phyloP scores from a whole-genome alignment of 805 yeast species.

The Maudiozyma serrabonitensis region DNA sequence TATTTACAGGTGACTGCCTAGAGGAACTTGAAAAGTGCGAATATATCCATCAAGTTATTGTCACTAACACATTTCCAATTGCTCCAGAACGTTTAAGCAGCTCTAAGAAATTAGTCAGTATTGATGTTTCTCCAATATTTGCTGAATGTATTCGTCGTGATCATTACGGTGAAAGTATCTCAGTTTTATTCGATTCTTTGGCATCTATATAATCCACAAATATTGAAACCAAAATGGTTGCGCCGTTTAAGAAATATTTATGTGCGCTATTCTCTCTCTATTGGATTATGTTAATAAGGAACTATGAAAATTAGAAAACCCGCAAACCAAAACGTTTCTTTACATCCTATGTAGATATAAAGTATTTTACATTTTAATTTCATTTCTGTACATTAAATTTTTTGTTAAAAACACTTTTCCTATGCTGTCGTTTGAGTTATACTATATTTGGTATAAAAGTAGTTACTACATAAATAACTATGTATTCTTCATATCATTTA shows the following conservation, averaged over 20 bases:
- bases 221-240: no score
- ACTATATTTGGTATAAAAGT: no score
- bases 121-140: constrained; percentile 89
- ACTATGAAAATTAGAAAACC: no score
- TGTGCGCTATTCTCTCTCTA: no score
- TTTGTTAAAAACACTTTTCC: no score
- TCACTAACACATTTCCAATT: constrained; percentile 93
- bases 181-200: constrained; percentile 83
- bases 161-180: constrained; percentile 95
- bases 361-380: neutral
- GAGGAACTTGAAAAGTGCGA: constrained; percentile 68
- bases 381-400: neutral
- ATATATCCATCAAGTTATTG: constrained; percentile 85
- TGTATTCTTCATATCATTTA: neutral
- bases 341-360: neutral
- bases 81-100: constrained; percentile 46
- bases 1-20: constrained; percentile 79
- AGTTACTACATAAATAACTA: neutral
- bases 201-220: constrained; percentile 34
- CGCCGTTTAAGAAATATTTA: no score
- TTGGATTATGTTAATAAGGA: no score
- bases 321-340: no score
- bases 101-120: constrained; percentile 66
- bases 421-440: no score
- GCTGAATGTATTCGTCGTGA: constrained; percentile 98